phyloP scores from a whole-genome alignment of 2,329 filamentous ascomycete genomes.

The Thelonectria discophora region DNA sequence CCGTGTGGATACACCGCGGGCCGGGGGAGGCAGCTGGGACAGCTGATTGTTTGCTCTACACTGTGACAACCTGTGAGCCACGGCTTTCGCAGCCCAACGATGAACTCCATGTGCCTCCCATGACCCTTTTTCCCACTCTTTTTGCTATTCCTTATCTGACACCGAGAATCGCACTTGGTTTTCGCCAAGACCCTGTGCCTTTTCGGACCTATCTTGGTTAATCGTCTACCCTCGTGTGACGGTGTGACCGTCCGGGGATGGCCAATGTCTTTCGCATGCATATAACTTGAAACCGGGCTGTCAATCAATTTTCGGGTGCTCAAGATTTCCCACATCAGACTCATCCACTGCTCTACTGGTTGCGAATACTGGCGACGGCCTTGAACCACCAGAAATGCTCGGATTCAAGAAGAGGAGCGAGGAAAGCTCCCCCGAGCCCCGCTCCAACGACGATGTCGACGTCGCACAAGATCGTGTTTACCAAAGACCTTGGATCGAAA shows the following conservation, averaged over 20 bases:
- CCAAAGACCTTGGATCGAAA: slow-evolving; percentile 33
- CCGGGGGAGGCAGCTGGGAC: slow-evolving; percentile 3
- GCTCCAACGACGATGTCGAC: slow-evolving; percentile 15
- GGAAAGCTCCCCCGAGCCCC: slow-evolving; percentile 25
- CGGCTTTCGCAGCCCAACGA: slow-evolving; percentile 16
- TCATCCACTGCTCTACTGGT: not conserved
- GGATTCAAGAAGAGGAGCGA: slow-evolving; percentile 30
- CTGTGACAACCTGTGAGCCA: too few species aligned
- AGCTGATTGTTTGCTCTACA: not conserved
- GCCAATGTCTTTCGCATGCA: not conserved
- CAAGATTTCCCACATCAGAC: not conserved
- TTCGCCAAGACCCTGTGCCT: not conserved
- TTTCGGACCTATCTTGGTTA: slow-evolving; percentile 10
- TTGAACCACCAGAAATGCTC: slow-evolving; percentile 24
- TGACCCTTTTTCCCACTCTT: not conserved
- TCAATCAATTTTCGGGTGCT: slow-evolving; percentile 5
- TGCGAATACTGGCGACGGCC: not conserved
- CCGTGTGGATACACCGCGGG: slow-evolving; percentile 3
- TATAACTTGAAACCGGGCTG: slow-evolving; percentile 21
- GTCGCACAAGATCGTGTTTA: slow-evolving; percentile 6
- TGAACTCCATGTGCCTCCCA: slow-evolving; percentile 12
- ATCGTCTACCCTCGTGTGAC: slow-evolving; percentile 15
- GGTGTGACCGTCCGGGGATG: not conserved
- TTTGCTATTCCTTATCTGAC: slow-evolving; percentile 21
- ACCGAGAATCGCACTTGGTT: slow-evolving; percentile 7